Evolutionary conservation across 2,329 filamentous ascomycete species (phyloP).

Genomic region (Zymoseptoria crescenta): DNA sequence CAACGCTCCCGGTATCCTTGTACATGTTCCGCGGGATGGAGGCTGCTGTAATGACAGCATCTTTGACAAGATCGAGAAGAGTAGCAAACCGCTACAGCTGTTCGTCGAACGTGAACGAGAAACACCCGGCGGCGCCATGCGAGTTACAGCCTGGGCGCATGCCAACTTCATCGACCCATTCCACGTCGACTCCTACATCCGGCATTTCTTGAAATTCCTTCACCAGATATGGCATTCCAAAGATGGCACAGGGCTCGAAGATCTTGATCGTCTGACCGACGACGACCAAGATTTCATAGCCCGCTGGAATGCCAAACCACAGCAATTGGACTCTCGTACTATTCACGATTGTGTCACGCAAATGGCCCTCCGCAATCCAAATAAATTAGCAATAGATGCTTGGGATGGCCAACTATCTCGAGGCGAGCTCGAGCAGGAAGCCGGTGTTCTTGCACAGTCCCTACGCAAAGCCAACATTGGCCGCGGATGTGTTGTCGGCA

Average conservation of each 20-base stretch:
- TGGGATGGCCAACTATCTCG: background rate
- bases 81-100: background rate
- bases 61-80: background rate
- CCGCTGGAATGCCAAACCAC: background rate
- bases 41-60: background rate
- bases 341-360: background rate
- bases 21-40: background rate
- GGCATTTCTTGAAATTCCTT: background rate
- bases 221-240: background rate
- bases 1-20: background rate
- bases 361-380: background rate
- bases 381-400: background rate
- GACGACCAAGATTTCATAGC: background rate
- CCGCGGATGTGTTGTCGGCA: background rate
- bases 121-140: background rate
- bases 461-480: background rate
- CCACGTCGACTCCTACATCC: background rate
- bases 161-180: background rate
- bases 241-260: background rate
- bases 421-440: background rate
- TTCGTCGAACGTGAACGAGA: background rate
- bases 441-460: background rate
- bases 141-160: background rate
- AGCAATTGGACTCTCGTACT: background rate
- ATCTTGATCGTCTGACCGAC: background rate